Percentiles rank a stretch among this genome's conserved stretches.
phyloP scores from a whole-genome alignment of 1,284 basidiomycete genomes.

The Sanghuangporus sanghuang region DNA sequence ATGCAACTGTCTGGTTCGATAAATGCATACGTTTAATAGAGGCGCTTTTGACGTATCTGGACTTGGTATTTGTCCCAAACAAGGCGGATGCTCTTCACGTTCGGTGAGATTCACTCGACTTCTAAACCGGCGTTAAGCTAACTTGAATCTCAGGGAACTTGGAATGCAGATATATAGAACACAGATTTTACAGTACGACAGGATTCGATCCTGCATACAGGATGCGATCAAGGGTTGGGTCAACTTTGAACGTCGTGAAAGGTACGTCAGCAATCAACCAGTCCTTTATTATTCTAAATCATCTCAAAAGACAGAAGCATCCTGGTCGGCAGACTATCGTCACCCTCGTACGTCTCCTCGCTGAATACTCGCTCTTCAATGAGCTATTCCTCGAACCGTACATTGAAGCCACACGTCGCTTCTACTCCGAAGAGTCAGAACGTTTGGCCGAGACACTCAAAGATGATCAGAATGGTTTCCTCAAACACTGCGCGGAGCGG shows the following conservation, averaged over 20 bases:
- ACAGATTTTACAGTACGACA: constrained; percentile 45
- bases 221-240: constrained; percentile 53
- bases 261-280: constrained; percentile 25
- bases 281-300: background rate
- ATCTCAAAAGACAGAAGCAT: constrained; percentile 25
- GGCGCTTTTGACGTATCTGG: constrained; percentile 31
- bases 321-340: constrained; percentile 34
- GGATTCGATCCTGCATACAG: constrained; percentile 41
- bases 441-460: constrained; percentile 29
- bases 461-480: constrained; percentile 49
- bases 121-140: background rate
- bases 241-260: constrained; percentile 46
- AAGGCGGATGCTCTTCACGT: constrained; percentile 23
- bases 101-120: constrained; percentile 20
- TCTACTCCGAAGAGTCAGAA: constrained; percentile 49
- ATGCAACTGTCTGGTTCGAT: constrained; percentile 10
- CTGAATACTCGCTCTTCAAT: constrained; percentile 49
- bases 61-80: constrained; percentile 26
- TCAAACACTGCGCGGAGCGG: constrained; percentile 42
- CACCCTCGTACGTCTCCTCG: constrained; percentile 48
- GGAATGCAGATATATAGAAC: constrained; percentile 47
- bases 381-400: constrained; percentile 46
- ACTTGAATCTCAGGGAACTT: constrained; percentile 37
- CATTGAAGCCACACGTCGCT: constrained; percentile 41
- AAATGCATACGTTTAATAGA: constrained; percentile 23